Base-by-base conservation (phyloP, 2,329 filamentous ascomycete genomes). In the Fusarium temperatum region DNA sequence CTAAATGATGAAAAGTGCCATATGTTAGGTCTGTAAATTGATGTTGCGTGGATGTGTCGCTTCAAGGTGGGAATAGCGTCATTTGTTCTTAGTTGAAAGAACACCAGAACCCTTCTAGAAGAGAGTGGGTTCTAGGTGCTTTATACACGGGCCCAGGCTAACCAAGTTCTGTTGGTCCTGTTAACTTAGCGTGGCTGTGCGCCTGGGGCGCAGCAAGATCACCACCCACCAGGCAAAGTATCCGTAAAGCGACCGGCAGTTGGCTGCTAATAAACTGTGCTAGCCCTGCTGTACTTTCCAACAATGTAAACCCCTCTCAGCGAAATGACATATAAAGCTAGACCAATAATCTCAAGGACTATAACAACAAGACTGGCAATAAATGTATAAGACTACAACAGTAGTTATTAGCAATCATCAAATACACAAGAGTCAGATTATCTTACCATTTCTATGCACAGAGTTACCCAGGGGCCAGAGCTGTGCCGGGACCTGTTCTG, bases 371-470 rank as follows among this genome's bases (percentile, higher is more conserved):
- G 35, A 8, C 63, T 38, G 3, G 47, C 63, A 42, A 36, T 42
- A 11, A 67, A 68, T 2, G n/a, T 28, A 9, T 54, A 68, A 3
- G 51, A 32, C 65, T 68, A 20, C 1, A 6, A 1, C 5, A 66
- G 0, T 3, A 45, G 5, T 5, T 2, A 2, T 53, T 6, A 68
- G 24, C 20, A 26, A 13, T 30, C 6, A 24, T 12, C 5, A 12
- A 24, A 35, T 17, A 8, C 13, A 9, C 9, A 36, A 4, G 1
- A 10, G 8, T 9, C 3, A 5, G 7, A 5, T 7, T 5, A 9
- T 17, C 51, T 67, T 47, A 61, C 65, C 15, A 67, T 15, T 20
- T 68, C 65, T 22, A 24, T 67, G 10, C 65, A 68, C 7, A 68
- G 6, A 7, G 26, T 36, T 6, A 28, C 54, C 63, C 65, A 54